A percentile compares a stretch with the other conserved stretches of the same genome.
phyloP scores from a whole-genome alignment of 257 asterid species.

The Mitragyna speciosa region DNA sequence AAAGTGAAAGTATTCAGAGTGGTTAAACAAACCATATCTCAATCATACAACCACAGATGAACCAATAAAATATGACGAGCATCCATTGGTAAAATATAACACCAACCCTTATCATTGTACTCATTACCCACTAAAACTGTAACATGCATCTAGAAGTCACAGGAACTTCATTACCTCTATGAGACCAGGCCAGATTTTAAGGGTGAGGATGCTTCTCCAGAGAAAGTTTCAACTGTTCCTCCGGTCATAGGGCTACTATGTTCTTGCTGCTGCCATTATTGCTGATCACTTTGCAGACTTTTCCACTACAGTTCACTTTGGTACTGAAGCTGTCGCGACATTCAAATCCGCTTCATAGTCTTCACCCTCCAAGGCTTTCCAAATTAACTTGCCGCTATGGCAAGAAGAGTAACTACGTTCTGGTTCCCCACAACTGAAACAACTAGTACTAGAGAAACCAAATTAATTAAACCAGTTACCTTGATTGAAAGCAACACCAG shows the following conservation, averaged over 20 bases:
- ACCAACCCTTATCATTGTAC: not conserved
- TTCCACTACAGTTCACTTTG: not conserved
- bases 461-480: not conserved
- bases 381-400: not conserved
- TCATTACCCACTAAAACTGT: not conserved
- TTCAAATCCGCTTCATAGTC: not conserved
- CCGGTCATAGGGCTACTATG: not conserved
- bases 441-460: not conserved
- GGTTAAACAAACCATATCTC: not conserved
- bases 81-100: not conserved
- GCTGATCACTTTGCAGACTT: not conserved
- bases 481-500: not conserved
- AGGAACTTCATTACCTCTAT: not conserved
- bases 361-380: not conserved
- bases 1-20: not conserved
- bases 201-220: not conserved
- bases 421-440: not conserved
- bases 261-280: not conserved
- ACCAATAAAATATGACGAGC: not conserved
- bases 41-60: not conserved
- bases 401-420: not conserved
- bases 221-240: not conserved
- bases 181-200: not conserved
- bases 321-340: not conserved
- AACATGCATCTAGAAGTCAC: not conserved